Base-by-base conservation (phyloP, 2,329 filamentous ascomycete species). In the Cladosporium sp. region DNA sequence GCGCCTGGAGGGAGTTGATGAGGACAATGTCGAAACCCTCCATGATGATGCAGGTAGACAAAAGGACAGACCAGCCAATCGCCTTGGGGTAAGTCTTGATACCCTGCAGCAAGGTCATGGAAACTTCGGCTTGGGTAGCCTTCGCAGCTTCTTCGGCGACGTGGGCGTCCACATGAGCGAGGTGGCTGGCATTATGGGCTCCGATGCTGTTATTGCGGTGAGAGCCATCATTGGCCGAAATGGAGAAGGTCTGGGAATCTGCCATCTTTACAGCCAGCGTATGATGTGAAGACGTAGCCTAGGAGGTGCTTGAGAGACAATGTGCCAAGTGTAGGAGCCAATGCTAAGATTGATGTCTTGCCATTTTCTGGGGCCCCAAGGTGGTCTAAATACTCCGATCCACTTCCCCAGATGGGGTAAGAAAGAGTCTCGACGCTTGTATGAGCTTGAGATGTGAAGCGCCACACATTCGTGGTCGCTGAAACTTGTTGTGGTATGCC, bases 1-100 rank as follows among this genome's bases (percentile, higher is more conserved):
- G 72, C 7, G 72, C 78, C 58, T 74, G 76, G 46, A 80, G 70
- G 13, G 68, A 72, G 36, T 71, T 69, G 34, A 80, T 73, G 13
- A 81, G 70, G 16, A 74, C 72, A 5, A 75, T 70, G 58, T 81
- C 78, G 69, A 76, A 80, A 2, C 78, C 79, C 68, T 80, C 78
- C 79, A 80, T 80, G 57, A 79, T 72, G 26, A 81, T 69, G 7
- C 73, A 73, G 0, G 75, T 73, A 1, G 76, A 79, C 14, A 80
- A 63, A 0, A 79, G 64, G 25, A 79, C 65, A 5, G 75, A 77
- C 76, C 77, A 80, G 4, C 68, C 70, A 10, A 79, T 73, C 2
- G 78, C 78, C 65, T 78, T 76, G 0, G 75, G 77, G 60, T 75
- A 75, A 8, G 61, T 67, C 65, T 68, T 70, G 30, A 76, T 58